Evolutionary conservation across 2,329 filamentous ascomycete genomes (phyloP), one percentile per base, ranked within the genome.

Genomic region (Trichoderma polysporum): DNA sequence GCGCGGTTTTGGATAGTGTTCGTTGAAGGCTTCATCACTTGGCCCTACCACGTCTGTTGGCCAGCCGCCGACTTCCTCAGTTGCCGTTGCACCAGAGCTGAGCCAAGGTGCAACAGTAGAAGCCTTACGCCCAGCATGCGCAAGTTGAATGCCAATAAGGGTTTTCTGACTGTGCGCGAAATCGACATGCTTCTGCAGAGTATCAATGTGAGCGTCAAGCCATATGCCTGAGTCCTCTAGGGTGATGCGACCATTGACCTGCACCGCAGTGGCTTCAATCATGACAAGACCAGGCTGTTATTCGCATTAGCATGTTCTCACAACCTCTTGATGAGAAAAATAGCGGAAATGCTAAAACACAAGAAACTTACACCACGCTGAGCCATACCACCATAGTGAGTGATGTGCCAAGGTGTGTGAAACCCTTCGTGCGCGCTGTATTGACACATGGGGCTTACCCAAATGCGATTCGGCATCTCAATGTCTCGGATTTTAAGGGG

Each of bases 351-450:
- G 8, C 25, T 3, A 33, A 12, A 5, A 27, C 13, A 15, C 10
- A 27, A 50, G n/a, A 2, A 7, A 50, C 60, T 54, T 54, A 63
- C 60, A 0, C 90, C 90, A 3, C 90, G 86, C 71, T 87, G 84
- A 29, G 90, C 81, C 68, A 93, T 92, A 27, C 89, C 89, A 9
- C 91, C 90, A n/a, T 92, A 79, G 71, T 93, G 91, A 3, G 90
- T 86, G 53, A 90, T 74, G 74, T 93, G 90, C 89, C 89, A 93
- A 70, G 85, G 78, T 0, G 87, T 91, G 69, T 85, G 83, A 74
- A 91, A 88, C 15, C 91, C 79, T 25, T 80, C 74, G 10, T 76
- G 66, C 10, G 79, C 76, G 5, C 76, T 79, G 72, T 82, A 82
- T 66, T 83, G 81, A 67, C 82, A 84, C 57, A 84, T 75, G 0